phyloP scores from a whole-genome alignment of 768 basidiomycete species.

The Mrakia blollopis region DNA sequence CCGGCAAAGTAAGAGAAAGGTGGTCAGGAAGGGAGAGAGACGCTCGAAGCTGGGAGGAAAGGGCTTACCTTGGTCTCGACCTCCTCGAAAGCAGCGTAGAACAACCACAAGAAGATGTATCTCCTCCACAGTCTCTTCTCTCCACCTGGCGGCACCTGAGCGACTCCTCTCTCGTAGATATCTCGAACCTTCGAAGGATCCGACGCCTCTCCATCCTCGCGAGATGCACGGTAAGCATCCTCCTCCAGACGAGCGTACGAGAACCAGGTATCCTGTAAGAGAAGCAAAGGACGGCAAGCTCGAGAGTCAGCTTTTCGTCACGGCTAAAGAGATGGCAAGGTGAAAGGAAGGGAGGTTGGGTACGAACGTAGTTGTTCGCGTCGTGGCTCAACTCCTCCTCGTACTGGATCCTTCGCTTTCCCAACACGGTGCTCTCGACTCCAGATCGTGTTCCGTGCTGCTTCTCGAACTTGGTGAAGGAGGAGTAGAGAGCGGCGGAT shows the following conservation, averaged over 20 bases:
- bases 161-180: conserved; percentile 90
- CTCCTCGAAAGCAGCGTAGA: conserved; percentile 96
- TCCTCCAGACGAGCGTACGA: conserved; percentile 93
- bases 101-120: conserved; percentile 62
- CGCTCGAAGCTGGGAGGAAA: neutral
- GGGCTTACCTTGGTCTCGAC: conserved; percentile 75
- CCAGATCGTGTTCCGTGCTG: conserved; percentile 85
- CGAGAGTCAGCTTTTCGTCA: neutral
- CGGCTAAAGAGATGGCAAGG: too few relatives aligned
- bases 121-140: conserved; percentile 74
- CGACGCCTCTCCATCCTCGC: conserved; percentile 64
- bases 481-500: conserved; percentile 71
- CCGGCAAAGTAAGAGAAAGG: neutral
- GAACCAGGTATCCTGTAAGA: conserved; percentile 78
- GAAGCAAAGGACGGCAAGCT: neutral
- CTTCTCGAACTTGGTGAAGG: conserved; percentile 97
- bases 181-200: conserved; percentile 67
- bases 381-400: conserved; percentile 92
- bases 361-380: conserved; percentile 68
- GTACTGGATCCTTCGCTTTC: conserved; percentile 97
- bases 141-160: conserved; percentile 86
- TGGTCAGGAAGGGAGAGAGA: neutral
- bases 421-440: conserved; percentile 87
- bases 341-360: neutral
- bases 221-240: conserved; percentile 69